Base-by-base conservation (phyloP, 306 rosid species). In the Acacia melanoxylon region DNA sequence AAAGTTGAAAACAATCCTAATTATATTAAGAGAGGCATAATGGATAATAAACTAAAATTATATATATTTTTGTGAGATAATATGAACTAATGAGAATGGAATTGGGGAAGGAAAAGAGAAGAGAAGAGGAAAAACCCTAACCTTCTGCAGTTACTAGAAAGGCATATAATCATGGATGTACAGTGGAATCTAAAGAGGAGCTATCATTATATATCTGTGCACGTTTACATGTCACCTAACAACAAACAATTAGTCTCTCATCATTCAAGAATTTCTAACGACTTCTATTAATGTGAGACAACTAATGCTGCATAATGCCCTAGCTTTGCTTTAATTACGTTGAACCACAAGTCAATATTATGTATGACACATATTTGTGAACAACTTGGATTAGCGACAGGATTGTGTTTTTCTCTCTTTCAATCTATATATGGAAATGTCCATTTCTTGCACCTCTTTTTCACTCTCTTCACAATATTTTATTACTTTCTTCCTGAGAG, bases 151-250 rank as follows among this genome's bases (percentile, higher is more conserved):
- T 76, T 80, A 71, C 82, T 56, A 72, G 77, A 83, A 80, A 80
- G 83, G 81, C 59, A 79, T 67, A 51, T 61, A 76, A 80, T 84
- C 61, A 83, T 71, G 83, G 80, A 52, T 81, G 22, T 22, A 45
- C 69, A 59, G 82, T 27, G 78, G 80, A 75, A 74, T 72, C 79
- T 56, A 85, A 81, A 88, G 86, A 73, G 82, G 82, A 86, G 86
- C 74, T 81, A 83, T 90, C 85, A 88, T 80, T 80, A 79, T 80
- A 76, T 75, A 77, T 77, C 62, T 46, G n/a, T 52, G 69, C 82
- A 78, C 91, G 84, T 88, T 78, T 86, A 51, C 82, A 51, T 88
- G 90, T 90, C 90, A 86, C 97, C 91, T 82, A 86, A 87, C 89
- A 77, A 37, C 92, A 83, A 86, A 87, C 89, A 89, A 29, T 29